phyloP scores from a whole-genome alignment of 2,329 filamentous ascomycete genomes.

The Colletotrichum tanaceti region DNA sequence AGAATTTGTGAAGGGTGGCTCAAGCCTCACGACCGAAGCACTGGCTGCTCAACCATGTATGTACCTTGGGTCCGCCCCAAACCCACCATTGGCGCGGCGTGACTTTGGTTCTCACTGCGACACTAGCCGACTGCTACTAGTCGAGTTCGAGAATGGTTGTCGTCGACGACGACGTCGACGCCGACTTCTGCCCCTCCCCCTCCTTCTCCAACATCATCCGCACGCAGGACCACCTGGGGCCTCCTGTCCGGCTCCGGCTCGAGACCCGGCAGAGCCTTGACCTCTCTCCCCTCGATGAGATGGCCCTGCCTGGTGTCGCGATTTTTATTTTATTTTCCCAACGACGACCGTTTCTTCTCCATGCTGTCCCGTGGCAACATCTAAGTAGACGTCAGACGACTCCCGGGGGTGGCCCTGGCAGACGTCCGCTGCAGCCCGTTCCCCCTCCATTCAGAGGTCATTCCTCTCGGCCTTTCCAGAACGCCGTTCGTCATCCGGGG shows the following conservation, averaged over 20 bases:
- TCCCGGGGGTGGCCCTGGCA: conserved; percentile 27
- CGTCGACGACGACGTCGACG: not conserved
- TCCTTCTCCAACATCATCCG: conserved; percentile 18
- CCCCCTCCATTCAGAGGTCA: conserved; percentile 13
- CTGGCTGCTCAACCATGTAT: conserved; percentile 15
- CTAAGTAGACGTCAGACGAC: conserved; percentile 9
- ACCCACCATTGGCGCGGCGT: conserved; percentile 12
- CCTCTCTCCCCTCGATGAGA: conserved; percentile 2
- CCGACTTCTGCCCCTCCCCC: conserved; percentile 42
- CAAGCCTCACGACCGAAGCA: conserved; percentile 25
- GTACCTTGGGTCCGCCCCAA: not conserved
- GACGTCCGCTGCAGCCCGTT: conserved; percentile 5
- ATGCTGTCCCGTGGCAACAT: not conserved
- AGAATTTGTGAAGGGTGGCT: not conserved
- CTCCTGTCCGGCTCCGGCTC: conserved; percentile 30
- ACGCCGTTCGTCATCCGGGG: conserved; percentile 34
- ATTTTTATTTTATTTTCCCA: not conserved
- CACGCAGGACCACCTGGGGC: conserved; percentile 7
- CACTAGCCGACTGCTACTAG: conserved; percentile 17
- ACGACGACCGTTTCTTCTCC: not conserved
- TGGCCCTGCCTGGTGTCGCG: not conserved
- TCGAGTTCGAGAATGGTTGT: conserved; percentile 27
- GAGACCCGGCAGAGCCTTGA: conserved; percentile 20
- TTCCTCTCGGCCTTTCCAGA: conserved; percentile 19
- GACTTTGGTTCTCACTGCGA: conserved; percentile 18